A percentile compares a stretch with the other conserved stretches of the same genome.
Evolutionary conservation across 306 rosid species (phyloP).

Genomic region (Vigna trinervia): DNA sequence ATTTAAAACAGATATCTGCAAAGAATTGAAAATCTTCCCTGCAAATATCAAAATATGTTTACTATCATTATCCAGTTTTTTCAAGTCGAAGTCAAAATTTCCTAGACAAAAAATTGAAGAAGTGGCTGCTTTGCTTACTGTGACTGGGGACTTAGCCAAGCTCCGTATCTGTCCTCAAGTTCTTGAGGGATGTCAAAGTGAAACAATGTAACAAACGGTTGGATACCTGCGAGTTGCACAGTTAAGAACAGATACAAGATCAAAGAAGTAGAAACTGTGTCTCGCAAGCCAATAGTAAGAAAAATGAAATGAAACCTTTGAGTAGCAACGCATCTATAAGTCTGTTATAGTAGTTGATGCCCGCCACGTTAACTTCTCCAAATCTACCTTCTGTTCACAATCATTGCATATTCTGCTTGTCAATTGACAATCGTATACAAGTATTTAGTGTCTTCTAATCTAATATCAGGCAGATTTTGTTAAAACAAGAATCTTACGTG

Average conservation of each 20-base stretch:
- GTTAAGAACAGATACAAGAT: not conserved
- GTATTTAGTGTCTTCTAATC: constrained; percentile 7
- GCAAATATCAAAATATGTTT: constrained; percentile 33
- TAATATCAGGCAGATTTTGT: not conserved
- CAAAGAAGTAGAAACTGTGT: constrained; percentile 20
- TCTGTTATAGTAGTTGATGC: constrained; percentile 59
- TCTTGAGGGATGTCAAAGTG: constrained; percentile 60
- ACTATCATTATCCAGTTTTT: not conserved
- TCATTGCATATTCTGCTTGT: constrained; percentile 35
- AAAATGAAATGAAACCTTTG: constrained; percentile 54
- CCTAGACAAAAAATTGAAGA: not conserved
- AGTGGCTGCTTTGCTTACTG: constrained; percentile 40
- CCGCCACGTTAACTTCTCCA: constrained; percentile 63
- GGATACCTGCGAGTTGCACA: constrained; percentile 48
- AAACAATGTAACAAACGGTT: constrained; percentile 58
- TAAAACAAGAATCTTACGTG: constrained; percentile 53
- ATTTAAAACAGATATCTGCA: constrained; percentile 56
- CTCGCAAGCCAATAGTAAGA: constrained; percentile 2
- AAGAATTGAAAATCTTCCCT: constrained; percentile 56
- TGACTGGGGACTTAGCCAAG: constrained; percentile 58
- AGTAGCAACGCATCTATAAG: constrained; percentile 61
- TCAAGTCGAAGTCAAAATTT: constrained; percentile 1
- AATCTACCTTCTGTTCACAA: constrained; percentile 66
- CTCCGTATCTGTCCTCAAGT: constrained; percentile 51
- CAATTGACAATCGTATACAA: not conserved